Conservation (phyloP, 768 basidiomycete genomes). For the Suillus subalutaceus region DNA sequence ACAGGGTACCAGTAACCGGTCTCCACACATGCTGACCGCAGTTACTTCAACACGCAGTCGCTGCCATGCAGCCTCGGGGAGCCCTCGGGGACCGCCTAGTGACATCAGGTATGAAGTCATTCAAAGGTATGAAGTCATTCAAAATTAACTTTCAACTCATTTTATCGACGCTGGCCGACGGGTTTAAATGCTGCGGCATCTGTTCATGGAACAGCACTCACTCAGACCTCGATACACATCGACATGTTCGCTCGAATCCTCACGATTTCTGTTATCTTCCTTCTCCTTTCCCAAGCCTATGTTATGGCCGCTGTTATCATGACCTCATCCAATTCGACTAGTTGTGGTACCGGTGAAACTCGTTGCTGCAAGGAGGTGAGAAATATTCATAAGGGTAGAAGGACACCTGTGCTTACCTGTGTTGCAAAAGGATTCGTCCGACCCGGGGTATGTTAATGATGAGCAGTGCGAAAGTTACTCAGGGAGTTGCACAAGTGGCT, state of each 20-base stretch:
- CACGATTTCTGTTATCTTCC: neutral
- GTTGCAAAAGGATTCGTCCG: neutral
- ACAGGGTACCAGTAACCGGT: neutral
- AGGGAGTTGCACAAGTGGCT: neutral
- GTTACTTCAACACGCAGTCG: neutral
- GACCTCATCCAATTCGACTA: neutral
- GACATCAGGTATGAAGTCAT: neutral
- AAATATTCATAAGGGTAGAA: neutral
- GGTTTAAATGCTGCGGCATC: neutral
- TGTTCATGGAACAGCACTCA: neutral
- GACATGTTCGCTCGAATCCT: neutral
- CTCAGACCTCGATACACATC: neutral
- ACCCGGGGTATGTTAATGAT: neutral
- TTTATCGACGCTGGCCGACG: neutral
- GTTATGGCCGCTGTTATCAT: neutral
- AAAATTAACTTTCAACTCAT: neutral
- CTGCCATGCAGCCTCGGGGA: neutral
- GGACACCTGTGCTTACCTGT: neutral
- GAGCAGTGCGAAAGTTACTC: neutral
- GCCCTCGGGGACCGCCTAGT: neutral
- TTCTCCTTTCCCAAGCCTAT: neutral
- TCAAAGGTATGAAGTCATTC: neutral
- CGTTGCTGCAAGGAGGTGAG: slow-evolving; percentile 1
- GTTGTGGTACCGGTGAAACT: neutral
- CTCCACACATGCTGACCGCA: neutral